Evolutionary conservation across 345 rosid species (phyloP).

Genomic region (Rhodomyrtus tomentosa): DNA sequence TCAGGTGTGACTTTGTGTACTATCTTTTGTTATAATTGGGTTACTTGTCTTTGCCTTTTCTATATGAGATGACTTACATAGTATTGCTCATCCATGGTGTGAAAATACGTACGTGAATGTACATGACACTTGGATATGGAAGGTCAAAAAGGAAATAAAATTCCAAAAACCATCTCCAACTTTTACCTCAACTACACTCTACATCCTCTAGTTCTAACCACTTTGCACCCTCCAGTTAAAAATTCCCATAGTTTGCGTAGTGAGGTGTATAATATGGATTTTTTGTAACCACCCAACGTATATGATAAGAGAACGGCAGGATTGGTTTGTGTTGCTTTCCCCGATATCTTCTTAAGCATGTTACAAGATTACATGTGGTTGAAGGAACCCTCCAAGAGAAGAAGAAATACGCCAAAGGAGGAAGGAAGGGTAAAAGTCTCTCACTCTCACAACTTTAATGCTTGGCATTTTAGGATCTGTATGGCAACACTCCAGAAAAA

Average conservation of each 20-base stretch:
- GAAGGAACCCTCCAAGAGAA: neutral
- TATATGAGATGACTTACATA: neutral
- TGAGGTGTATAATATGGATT: neutral
- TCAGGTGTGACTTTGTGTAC: neutral
- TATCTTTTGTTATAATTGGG: neutral
- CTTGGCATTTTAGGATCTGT: too few species aligned
- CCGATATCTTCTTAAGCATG: neutral
- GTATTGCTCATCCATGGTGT: neutral
- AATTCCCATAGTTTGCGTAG: neutral
- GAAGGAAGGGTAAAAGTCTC: neutral
- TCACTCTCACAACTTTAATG: neutral
- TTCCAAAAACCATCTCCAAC: neutral
- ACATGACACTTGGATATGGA: neutral
- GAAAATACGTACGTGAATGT: neutral
- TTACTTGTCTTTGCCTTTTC: neutral
- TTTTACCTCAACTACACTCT: neutral
- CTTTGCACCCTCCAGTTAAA: neutral
- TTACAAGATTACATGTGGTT: neutral
- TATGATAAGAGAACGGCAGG: neutral
- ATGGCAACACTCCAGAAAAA: too few species aligned
- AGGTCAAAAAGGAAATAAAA: neutral
- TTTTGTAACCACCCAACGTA: neutral
- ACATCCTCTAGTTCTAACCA: neutral
- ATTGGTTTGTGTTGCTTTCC: neutral
- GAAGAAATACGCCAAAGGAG: neutral